Evolutionary conservation across 73 alveolate genomes (phyloP), one percentile per base, ranked within the genome.

Genomic region (Paramecium sonneborni): DNA sequence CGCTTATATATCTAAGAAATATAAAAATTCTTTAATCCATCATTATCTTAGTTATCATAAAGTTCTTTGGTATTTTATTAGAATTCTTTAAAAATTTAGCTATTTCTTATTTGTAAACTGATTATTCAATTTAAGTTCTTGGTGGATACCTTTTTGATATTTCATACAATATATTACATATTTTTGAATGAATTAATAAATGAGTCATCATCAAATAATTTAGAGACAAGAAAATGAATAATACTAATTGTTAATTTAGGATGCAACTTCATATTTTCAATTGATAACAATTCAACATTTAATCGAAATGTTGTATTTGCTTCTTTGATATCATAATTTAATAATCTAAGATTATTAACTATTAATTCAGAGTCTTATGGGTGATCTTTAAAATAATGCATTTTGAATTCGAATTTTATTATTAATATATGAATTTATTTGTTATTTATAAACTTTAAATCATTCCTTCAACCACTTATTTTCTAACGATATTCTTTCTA

Each of bases 61-160:
- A 79, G 43, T 79, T 79, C 44, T 46, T 79, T 35, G 86, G 86
- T 72, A 79, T 26, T 26, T 43, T 79, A 3, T 24, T 79, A 18
- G 76, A 37, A 79, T 79, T 79, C 43, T 79, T 79, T 34, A 79
- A 79, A 46, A 37, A 79, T 79, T 79, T 46, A 21, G 90, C 90
- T 43, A 79, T 46, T 79, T 79, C 90, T 23, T 79, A 43, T 18
- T 79, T 79, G 41, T 79, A 79, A 15, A 79, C 26, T 41, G 76
- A 30, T 46, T 79, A 24, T 28, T 79, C 90, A 21, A 79, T 20
- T 18, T 79, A 44, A 30, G 76, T 79, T 79, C 90, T 79, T n/a
- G 90, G 90, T 6, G 90, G 90, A 15, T 79, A 79, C 26, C 90
- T 79, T 10, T 24, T 41, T 24, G 2, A 72, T 72, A 30, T 15